Percentiles rank a stretch among this genome's conserved stretches.
phyloP scores from a whole-genome alignment of 768 basidiomycete genomes.

The Leccinellum luteum region DNA sequence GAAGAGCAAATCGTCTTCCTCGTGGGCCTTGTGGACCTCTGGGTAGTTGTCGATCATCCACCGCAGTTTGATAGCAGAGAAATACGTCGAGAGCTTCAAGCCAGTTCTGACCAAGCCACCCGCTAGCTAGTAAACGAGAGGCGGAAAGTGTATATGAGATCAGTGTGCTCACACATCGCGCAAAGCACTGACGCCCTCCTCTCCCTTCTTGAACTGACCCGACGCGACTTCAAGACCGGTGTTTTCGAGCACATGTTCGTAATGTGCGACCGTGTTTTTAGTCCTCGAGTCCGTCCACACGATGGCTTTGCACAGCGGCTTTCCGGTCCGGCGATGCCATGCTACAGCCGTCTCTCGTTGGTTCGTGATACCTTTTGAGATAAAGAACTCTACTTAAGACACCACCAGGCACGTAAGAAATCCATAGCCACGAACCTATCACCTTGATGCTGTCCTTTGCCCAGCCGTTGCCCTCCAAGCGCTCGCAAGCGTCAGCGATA shows the following conservation, averaged over 20 bases:
- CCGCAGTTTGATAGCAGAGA: conserved; percentile 92
- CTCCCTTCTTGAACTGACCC: conserved; percentile 67
- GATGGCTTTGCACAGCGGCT: conserved; percentile 83
- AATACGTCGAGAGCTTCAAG: conserved; percentile 95
- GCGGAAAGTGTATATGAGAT: background rate
- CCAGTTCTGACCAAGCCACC: conserved; percentile 62
- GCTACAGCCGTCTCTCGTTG: conserved; percentile 95
- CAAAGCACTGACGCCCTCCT: conserved; percentile 63
- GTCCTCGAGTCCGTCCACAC: conserved; percentile 98
- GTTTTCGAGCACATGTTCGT: conserved; percentile 65
- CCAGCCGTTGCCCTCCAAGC: conserved; percentile 76
- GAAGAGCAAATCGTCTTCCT: conserved; percentile 77
- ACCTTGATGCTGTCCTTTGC: conserved; percentile 80
- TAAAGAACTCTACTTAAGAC: background rate
- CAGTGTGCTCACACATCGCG: conserved; percentile 57
- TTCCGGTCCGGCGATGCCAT: conserved; percentile 90
- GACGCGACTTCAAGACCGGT: conserved; percentile 70
- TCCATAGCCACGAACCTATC: conserved; percentile 64
- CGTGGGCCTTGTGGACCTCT: conserved; percentile 74
- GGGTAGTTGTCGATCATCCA: conserved; percentile 94
- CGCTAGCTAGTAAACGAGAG: background rate
- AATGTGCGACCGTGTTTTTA: conserved; percentile 79
- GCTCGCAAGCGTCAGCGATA: conserved; percentile 66
- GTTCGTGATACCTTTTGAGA: conserved; percentile 78
- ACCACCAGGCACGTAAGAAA: background rate